Evolutionary conservation across 768 basidiomycete genomes (phyloP).

Genomic region (Lentinula guzmanii): DNA sequence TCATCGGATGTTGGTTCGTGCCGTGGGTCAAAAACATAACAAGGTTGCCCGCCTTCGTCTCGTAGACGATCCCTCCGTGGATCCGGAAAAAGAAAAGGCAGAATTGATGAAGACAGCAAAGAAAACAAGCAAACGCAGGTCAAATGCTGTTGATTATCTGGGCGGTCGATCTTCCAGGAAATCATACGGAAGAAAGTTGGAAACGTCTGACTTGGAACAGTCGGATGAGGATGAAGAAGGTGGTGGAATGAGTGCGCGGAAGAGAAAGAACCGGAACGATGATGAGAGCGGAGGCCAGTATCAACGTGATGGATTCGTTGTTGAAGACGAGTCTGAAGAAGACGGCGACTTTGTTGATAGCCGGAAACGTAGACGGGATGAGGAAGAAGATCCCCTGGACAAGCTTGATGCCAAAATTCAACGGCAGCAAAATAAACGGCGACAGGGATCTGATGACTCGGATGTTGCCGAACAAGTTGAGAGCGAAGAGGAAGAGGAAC

Average conservation of each 20-base stretch:
- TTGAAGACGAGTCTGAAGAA: slow-evolving; percentile 71
- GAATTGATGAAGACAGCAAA: slow-evolving; percentile 62
- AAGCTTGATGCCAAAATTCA: slow-evolving; percentile 61
- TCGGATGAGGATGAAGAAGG: slow-evolving; percentile 54
- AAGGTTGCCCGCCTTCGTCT: slow-evolving; percentile 75
- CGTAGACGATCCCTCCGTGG: slow-evolving; percentile 70
- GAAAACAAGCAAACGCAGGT: slow-evolving; percentile 57
- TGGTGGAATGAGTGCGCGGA: slow-evolving; percentile 19
- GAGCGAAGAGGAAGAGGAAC: slow-evolving; percentile 70
- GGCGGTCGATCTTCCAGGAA: slow-evolving; percentile 28
- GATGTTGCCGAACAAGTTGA: slow-evolving; percentile 48
- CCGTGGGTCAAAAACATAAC: slow-evolving; percentile 80
- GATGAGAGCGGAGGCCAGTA: slow-evolving; percentile 62
- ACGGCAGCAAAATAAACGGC: slow-evolving; percentile 26
- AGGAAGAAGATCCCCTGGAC: slow-evolving; percentile 55
- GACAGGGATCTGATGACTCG: slow-evolving; percentile 23
- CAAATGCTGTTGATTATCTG: slow-evolving; percentile 42
- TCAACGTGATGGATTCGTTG: slow-evolving; percentile 81
- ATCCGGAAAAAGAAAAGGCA: slow-evolving; percentile 68
- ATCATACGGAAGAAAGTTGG: neutral
- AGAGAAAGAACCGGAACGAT: slow-evolving; percentile 42
- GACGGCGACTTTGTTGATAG: slow-evolving; percentile 40
- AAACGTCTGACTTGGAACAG: slow-evolving; percentile 60
- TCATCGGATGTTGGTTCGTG: slow-evolving; percentile 82
- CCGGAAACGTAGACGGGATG: slow-evolving; percentile 31